Evolutionary conservation across 73 alveolate species (phyloP).

Genomic region (Paramecium sexaurelia): DNA sequence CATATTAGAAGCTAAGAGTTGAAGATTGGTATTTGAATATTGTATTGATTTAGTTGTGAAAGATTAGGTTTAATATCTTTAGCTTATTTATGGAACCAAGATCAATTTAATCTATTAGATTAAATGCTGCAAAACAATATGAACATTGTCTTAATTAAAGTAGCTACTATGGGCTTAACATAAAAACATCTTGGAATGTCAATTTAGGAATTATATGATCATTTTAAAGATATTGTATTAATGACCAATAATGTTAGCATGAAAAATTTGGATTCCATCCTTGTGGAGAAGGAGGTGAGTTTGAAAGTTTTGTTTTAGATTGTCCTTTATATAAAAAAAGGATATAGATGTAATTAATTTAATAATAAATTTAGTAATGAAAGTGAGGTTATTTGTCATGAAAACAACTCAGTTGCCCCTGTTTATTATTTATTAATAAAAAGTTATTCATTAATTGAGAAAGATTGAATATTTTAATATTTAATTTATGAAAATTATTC

Average conservation of each 20-base stretch:
- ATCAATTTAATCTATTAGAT: constrained; percentile 87
- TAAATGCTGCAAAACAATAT: constrained; percentile 91
- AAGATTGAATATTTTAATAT: background rate
- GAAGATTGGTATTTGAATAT: constrained; percentile 81
- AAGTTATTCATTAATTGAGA: background rate
- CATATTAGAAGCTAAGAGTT: constrained; percentile 95
- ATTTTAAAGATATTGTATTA: constrained; percentile 68
- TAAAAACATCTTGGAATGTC: constrained; percentile 73
- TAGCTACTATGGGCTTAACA: constrained; percentile 92
- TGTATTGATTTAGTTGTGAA: constrained; percentile 69
- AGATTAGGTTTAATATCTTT: constrained; percentile 88
- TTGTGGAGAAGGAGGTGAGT: constrained; percentile 99
- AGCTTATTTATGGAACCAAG: constrained; percentile 93
- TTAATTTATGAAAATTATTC: constrained; percentile 24
- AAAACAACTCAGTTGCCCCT: background rate
- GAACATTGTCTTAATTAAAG: constrained; percentile 90
- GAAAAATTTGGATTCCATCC: constrained; percentile 92
- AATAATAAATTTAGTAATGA: background rate
- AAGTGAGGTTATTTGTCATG: constrained; percentile 22
- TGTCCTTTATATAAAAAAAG: constrained; percentile 86
- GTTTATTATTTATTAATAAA: background rate
- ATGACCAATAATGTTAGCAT: constrained; percentile 53
- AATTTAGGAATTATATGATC: constrained; percentile 66
- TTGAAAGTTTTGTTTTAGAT: constrained; percentile 93
- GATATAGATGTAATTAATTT: constrained; percentile 47